Base-by-base conservation (phyloP, 2,329 filamentous ascomycete species). In the Penicillium sp. region DNA sequence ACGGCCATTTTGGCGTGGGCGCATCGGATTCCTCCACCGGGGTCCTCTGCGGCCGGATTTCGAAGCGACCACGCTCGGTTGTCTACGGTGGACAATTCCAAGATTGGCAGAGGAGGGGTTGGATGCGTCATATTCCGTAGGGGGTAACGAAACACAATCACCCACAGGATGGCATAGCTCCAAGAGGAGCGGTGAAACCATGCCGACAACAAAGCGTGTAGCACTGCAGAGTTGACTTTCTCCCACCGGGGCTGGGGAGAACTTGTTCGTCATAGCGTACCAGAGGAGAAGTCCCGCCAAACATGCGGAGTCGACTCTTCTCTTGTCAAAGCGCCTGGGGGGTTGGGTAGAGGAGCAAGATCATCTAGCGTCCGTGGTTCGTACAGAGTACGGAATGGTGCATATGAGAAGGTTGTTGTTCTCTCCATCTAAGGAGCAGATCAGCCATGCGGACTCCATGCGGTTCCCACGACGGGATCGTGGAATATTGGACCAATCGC, bases 401-500 rank as follows among this genome's bases (percentile, higher is more conserved):
- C n/a, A n/a, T n/a, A n/a, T n/a, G n/a, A n/a, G n/a, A n/a, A n/a
- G n/a, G n/a, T n/a, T n/a, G n/a, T n/a, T n/a, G n/a, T n/a, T n/a
- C n/a, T n/a, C n/a, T n/a, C n/a, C n/a, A n/a, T n/a, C n/a, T n/a
- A n/a, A n/a, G n/a, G n/a, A 34, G 25, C 17, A 36, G 31, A 36
- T 36, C 30, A 26, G 17, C 25, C 20, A 43, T 36, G 41, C 26
- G 41, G 33, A 30, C 39, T 45, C 23, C 25, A n/a, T 6, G 10
- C 14, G 25, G 25, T n/a, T 27, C 25, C 10, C 25, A 32, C 28
- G 17, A 32, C 37, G 36, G 32, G 33, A 47, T 57, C 54, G 58
- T 55, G 50, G 48, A 59, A 56, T 60, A 56, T 54, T 31, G 42
- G 45, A 44, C 59, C 57, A 60, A 62, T 60, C 45, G 53, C 20